Percentiles rank a stretch among this genome's conserved stretches.
These are phyloP conservation scores for Saccharomycopsis sp. DNA, from an alignment of 805 yeast species.

Conservation along the genomic window DNA sequence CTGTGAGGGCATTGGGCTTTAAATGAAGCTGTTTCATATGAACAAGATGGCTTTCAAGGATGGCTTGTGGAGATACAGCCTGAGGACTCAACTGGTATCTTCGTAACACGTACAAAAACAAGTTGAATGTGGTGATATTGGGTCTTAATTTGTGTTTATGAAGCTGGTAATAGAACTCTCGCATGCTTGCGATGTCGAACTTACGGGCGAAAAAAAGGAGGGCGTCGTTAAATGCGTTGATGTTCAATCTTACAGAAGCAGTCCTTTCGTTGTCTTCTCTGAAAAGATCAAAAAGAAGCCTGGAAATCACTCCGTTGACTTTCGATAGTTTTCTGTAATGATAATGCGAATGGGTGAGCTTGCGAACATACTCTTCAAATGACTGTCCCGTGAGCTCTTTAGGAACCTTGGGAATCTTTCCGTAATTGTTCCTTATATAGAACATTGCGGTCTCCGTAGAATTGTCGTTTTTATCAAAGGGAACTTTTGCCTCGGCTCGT, in stretches of 20 bases:
- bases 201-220: constrained; percentile 34
- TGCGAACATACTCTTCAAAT: constrained; percentile 32
- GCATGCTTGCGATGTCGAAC: constrained; percentile 36
- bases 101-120: constrained; percentile 30
- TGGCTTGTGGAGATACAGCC: constrained; percentile 23
- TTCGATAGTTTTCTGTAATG: constrained; percentile 32
- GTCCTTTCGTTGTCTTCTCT: constrained; percentile 34
- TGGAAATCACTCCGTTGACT: constrained; percentile 33
- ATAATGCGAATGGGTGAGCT: constrained; percentile 33
- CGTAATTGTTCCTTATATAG: constrained; percentile 17
- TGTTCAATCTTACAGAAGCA: constrained; percentile 25
- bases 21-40: constrained; percentile 28
- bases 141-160: constrained; percentile 29
- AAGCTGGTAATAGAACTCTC: constrained; percentile 37
- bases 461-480: background rate
- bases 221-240: constrained; percentile 32
- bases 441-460: background rate
- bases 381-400: constrained; percentile 20
- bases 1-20: constrained; percentile 33
- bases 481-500: background rate
- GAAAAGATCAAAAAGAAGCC: constrained; percentile 33
- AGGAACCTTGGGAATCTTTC: constrained; percentile 35
- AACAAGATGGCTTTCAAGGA: constrained; percentile 27
- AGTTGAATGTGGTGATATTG: constrained; percentile 35
- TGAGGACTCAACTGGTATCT: constrained; percentile 27